Percentiles rank a stretch among this genome's conserved stretches.
Evolutionary conservation across 1,139 yeast species (phyloP).

Genomic region (Kurtzmaniella quercitrusa): DNA sequence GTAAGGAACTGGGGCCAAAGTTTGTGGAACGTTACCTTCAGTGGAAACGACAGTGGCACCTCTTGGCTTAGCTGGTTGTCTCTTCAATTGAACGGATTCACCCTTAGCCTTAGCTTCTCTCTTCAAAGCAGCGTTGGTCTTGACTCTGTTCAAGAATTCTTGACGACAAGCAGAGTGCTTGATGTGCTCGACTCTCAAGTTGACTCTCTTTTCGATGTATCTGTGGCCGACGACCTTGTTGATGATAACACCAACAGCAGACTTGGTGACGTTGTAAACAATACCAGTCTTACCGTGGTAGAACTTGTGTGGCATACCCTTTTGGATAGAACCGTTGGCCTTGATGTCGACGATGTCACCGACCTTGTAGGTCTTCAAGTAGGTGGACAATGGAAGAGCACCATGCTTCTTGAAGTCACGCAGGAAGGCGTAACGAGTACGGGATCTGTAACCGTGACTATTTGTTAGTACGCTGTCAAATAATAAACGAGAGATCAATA

Average conservation of each 20-base stretch:
- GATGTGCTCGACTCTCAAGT: conserved; percentile 97
- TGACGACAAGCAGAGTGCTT: conserved; percentile 99
- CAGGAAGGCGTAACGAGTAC: conserved; percentile 99
- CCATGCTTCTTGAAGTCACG: conserved; percentile 99
- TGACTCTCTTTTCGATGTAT: conserved; percentile 97
- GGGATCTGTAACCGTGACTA: conserved; percentile 99
- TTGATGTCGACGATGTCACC: conserved; percentile 99
- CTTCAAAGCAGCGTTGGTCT: conserved; percentile 91
- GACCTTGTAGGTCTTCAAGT: conserved; percentile 96
- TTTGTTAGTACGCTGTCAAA: conserved; percentile 21
- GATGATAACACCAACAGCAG: conserved; percentile 96
- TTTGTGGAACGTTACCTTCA: conserved; percentile 83
- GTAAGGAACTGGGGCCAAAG: conserved; percentile 98
- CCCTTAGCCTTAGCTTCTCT: conserved; percentile 95
- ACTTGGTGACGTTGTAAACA: conserved; percentile 96
- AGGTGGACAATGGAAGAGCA: conserved; percentile 88
- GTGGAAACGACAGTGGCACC: conserved; percentile 78
- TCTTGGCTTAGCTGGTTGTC: conserved; percentile 99
- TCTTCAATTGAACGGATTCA: conserved; percentile 86
- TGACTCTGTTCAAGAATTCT: conserved; percentile 98
- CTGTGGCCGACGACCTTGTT: conserved; percentile 99
- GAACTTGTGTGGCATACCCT: conserved; percentile 99
- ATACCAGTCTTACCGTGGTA: conserved; percentile 99
- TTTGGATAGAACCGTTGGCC: conserved; percentile 98
- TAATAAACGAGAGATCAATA: background rate